Base-by-base conservation (phyloP, 192 early-diverging fungal species). In the Entomortierella lignicola region DNA sequence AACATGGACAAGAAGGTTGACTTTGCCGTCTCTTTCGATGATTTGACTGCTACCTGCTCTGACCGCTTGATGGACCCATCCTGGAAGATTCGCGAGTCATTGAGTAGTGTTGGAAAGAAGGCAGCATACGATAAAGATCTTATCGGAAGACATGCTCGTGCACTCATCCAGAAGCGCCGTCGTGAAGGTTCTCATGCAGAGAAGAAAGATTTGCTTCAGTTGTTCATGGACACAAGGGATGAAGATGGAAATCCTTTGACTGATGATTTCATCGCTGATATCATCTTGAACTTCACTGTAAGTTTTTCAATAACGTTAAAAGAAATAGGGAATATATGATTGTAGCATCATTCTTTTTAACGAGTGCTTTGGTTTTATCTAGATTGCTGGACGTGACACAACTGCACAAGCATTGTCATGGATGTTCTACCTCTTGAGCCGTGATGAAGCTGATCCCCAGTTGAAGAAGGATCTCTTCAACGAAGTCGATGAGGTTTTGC, bases 21-120 rank as follows among this genome's bases (percentile, higher is more conserved):
- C 8, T 88, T 91, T 82, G 88, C 88, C 0, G 60, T 44, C 2
- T 66, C 88, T 4, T 90, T 90, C 59, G 89, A 90, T 66, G 63
- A 65, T 18, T 70, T 80, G 26, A 85, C 85, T 53, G 48, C 37
- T 27, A 65, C 27, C 2, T 73, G 71, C 26, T 53, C 63, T 6
- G 51, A 65, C 18, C 68, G 83, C 13, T 54, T 84, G 11, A 21
- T 77, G 23, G 65, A 71, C n/a, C 63, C 65, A n/a, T 51, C 64
- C 7, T 71, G 81, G 72, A 69, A 27, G 21, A 63, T 84, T 18
- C 63, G 65, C 18, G 81, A 80, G 50, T 34, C 23, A 1, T 56
- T 82, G n/a, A 47, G 8, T 47, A 12, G 44, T 47, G 12, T 20
- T 73, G 81, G 74, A 71, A 32, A 26, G 60, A 73, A 57, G 47